Evolutionary conservation across 352 stramenopile species (phyloP).

Genomic region (Phytophthora brassicae): DNA sequence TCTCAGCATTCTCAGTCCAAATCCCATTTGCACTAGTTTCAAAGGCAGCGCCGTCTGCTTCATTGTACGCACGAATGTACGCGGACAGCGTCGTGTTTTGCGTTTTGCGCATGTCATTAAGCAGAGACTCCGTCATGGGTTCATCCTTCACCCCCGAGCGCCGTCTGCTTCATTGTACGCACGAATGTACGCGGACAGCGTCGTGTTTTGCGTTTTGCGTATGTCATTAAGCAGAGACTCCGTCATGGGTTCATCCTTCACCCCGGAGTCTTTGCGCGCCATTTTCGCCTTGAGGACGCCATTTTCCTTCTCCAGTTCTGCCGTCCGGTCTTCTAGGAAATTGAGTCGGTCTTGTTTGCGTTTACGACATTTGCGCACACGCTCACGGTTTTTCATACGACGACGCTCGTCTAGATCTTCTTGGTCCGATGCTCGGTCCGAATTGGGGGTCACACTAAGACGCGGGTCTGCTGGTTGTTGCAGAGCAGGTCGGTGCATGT

Average conservation of each 20-base stretch:
- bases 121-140: constrained; percentile 50
- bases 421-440: constrained; percentile 66
- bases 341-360: constrained; percentile 88
- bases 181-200: constrained; percentile 65
- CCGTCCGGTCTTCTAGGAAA: constrained; percentile 83
- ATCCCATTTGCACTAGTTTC: constrained; percentile 53
- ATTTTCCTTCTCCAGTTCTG: constrained; percentile 86
- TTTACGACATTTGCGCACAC: constrained; percentile 88
- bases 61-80: constrained; percentile 80
- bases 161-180: constrained; percentile 69
- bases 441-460: constrained; percentile 62
- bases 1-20: constrained; percentile 68
- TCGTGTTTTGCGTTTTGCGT: constrained; percentile 82
- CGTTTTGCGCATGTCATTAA: constrained; percentile 81
- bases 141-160: constrained; percentile 42
- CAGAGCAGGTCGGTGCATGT: constrained; percentile 72
- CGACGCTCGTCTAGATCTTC: constrained; percentile 84
- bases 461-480: constrained; percentile 46
- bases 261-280: constrained; percentile 45
- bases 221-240: constrained; percentile 74
- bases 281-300: constrained; percentile 73
- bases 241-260: constrained; percentile 46
- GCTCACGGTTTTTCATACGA: constrained; percentile 89
- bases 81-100: constrained; percentile 74
- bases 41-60: constrained; percentile 50